These are phyloP conservation scores for Leonotis leonurus DNA, from an alignment of 257 asterid species.

Conservation along the genomic window DNA sequence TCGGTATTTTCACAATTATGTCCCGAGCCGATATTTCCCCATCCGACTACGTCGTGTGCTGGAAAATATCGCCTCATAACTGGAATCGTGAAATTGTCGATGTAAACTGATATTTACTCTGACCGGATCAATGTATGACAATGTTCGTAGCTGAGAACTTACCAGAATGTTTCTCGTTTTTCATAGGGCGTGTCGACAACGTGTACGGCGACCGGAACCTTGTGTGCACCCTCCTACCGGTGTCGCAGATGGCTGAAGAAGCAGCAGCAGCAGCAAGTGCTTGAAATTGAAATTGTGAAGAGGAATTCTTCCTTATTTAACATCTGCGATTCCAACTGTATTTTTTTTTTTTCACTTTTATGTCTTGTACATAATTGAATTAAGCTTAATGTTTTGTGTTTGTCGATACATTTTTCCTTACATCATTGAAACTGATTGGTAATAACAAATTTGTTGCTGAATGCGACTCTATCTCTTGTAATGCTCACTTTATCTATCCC, in stretches of 20 bases:
- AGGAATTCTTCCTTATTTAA: background rate
- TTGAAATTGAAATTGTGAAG: constrained; percentile 26
- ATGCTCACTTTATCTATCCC: no score
- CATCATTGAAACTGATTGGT: constrained; percentile 15
- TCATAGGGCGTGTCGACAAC: constrained; percentile 81
- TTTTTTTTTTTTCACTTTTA: constrained; percentile 18
- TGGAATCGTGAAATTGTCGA: no score
- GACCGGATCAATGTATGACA: background rate
- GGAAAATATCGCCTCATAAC: no score
- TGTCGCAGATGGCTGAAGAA: constrained; percentile 68
- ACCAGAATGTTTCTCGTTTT: background rate
- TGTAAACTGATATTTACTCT: background rate
- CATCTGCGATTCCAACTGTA: background rate
- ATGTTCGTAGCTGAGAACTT: background rate
- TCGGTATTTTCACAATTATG: no score
- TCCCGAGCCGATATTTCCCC: no score
- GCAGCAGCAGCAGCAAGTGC: constrained; percentile 78
- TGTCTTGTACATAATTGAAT: constrained; percentile 38
- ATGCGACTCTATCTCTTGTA: constrained; percentile 21
- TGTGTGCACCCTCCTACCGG: constrained; percentile 81
- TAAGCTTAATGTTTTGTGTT: constrained; percentile 19
- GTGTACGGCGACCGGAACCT: constrained; percentile 94
- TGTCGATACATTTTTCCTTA: constrained; percentile 25
- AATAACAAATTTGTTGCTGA: constrained; percentile 31
- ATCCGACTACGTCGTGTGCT: no score